A percentile compares a stretch with the other conserved stretches of the same genome.
These are phyloP conservation scores for Claviceps citrina DNA, from an alignment of 2,329 filamentous ascomycete species.

Conservation along the genomic window DNA sequence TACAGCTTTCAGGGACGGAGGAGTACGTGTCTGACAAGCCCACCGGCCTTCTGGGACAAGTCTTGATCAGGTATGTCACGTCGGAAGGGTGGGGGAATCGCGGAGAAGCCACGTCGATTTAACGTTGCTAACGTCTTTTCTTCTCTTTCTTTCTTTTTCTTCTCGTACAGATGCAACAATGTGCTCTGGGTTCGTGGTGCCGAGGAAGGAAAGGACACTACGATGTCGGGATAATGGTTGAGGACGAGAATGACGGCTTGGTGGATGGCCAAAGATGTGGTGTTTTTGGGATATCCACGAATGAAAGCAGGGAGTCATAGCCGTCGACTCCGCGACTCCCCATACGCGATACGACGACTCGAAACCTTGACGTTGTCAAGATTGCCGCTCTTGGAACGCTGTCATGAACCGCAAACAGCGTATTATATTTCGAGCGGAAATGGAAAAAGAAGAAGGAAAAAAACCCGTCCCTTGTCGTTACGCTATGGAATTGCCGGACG, in stretches of 20 bases:
- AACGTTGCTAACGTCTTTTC: constrained; percentile 6
- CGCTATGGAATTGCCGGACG: not conserved
- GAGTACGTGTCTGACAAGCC: constrained; percentile 83
- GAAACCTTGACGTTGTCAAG: not conserved
- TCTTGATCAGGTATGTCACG: constrained; percentile 62
- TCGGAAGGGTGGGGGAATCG: no score
- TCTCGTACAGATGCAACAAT: constrained; percentile 65
- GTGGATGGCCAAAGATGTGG: not conserved
- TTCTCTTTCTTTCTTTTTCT: no score
- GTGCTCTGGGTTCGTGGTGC: constrained; percentile 71
- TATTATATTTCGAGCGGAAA: not conserved
- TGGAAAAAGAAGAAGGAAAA: no score
- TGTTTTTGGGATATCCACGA: not conserved
- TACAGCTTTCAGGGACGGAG: constrained; percentile 79
- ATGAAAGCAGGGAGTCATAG: not conserved
- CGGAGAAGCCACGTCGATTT: not conserved
- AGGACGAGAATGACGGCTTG: not conserved
- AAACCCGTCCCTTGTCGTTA: not conserved
- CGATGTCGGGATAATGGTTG: constrained; percentile 5
- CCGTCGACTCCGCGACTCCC: not conserved
- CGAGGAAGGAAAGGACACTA: constrained; percentile 5
- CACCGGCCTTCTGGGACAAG: constrained; percentile 73
- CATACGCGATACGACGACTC: not conserved
- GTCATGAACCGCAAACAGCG: not conserved
- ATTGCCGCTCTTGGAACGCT: not conserved